Evolutionary conservation across 768 basidiomycete genomes (phyloP), one percentile per base, ranked within the genome.

Genomic region (Xanthoconium purpureum): DNA sequence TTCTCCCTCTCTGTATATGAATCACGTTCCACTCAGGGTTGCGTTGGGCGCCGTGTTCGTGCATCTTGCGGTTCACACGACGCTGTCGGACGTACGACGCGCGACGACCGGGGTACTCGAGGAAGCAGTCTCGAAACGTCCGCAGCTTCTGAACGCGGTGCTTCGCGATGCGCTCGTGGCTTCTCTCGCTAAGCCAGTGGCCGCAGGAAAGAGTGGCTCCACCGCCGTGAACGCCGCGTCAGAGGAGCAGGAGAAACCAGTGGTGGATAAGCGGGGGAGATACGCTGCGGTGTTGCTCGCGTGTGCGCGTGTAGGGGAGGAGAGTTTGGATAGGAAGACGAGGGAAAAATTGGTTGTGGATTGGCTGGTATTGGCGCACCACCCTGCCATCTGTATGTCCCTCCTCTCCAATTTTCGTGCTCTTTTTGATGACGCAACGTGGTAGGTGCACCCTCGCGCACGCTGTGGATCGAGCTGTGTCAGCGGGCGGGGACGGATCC

Each of bases 401-500:
- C 7, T 5, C 3, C 17, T 18, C 24, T 4, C 3, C n/a, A 15
- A 24, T 17, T 40, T 29, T 46, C 20, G 17, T 7, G 17, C 30
- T 4, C 24, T 24, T 24, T 24, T 24, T 24, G 24, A 24, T 24
- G 24, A 37, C 24, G 29, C 39, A 35, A 40, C 35, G 29, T 2
- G 2, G 18, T 3, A 72, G 71, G 67, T 33, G 53, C 39, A 5
- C 50, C 62, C 2, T 58, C 62, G 12, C 57, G 58, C 10, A 49
- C 50, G 36, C 13, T 71, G 2, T 97, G 94, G 94, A 88, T 95
- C 56, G 89, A 92, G 53, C 60, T 91, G 6, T 90, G 88, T 53
- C 91, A 90, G 61, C 81, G 79, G 55, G 84, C 88, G 0, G 68
- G 75, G 2, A 65, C 80, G 5, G 91, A 96, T 65, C 94, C 94